Evolutionary conservation across 2,329 filamentous ascomycete species (phyloP).

Genomic region (Ceratocystis ficicola): DNA sequence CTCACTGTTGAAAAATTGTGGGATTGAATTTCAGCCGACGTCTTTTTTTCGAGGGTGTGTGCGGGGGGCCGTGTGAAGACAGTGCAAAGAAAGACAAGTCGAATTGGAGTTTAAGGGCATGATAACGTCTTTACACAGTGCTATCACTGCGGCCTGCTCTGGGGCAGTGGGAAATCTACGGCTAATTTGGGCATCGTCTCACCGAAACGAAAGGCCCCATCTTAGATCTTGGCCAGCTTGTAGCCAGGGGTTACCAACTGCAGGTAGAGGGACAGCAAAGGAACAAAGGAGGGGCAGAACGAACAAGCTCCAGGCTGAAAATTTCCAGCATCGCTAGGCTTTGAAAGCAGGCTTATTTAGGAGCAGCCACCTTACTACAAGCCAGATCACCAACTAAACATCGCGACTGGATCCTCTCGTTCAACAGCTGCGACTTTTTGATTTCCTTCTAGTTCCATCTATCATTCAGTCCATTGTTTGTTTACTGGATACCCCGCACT

Average conservation of each 20-base stretch:
- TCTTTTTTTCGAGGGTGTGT: constrained; percentile 21
- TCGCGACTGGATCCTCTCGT: constrained; percentile 18
- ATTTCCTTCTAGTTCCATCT: constrained; percentile 5
- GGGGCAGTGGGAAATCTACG: constrained; percentile 14
- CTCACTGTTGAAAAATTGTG: constrained; percentile 18
- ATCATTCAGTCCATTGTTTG: background rate
- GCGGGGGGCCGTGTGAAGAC: constrained; percentile 18
- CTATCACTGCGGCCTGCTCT: background rate
- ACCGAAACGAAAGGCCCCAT: constrained; percentile 11
- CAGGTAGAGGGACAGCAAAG: background rate
- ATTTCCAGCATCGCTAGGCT: constrained; percentile 19
- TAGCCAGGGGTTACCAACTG: constrained; percentile 15
- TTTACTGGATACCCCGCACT: constrained; percentile 15
- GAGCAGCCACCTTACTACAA: constrained; percentile 16
- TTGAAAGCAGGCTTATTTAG: constrained; percentile 12
- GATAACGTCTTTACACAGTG: constrained; percentile 14
- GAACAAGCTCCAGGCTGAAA: constrained; percentile 20
- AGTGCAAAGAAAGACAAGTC: background rate
- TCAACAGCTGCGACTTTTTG: constrained; percentile 14
- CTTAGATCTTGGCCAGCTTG: background rate
- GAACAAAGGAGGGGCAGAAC: constrained; percentile 13
- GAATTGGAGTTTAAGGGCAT: too few relatives aligned
- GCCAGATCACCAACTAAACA: constrained; percentile 20
- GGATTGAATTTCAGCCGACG: constrained; percentile 18
- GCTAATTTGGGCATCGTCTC: constrained; percentile 10